Evolutionary conservation across 345 rosid genomes (phyloP).

Genomic region (Eucalyptus pauciflora): DNA sequence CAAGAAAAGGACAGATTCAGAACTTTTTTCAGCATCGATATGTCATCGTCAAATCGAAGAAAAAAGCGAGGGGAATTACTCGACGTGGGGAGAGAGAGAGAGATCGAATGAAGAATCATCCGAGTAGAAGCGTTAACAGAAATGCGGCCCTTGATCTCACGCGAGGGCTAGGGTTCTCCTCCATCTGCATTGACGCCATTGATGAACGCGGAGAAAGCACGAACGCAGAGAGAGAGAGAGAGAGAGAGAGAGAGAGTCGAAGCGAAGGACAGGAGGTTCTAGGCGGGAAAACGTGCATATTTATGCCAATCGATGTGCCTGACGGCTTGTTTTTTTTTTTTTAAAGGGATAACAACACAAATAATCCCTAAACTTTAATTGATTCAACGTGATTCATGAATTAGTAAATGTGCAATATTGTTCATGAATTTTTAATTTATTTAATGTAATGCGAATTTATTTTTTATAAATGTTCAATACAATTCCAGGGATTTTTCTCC

Average conservation of each 20-base stretch:
- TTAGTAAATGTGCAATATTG: rapidly evolving
- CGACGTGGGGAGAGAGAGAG: constrained; percentile 35
- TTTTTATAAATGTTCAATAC: too few species aligned
- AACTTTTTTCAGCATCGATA: neutral
- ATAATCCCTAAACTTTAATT: too few species aligned
- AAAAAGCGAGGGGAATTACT: constrained; percentile 12
- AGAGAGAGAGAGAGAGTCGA: neutral
- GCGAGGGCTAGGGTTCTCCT: neutral
- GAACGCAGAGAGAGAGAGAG: neutral
- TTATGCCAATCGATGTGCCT: neutral
- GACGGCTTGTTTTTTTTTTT: neutral
- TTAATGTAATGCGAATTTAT: too few species aligned
- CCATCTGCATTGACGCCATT: neutral
- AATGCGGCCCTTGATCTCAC: constrained; percentile 22
- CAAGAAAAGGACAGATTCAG: neutral
- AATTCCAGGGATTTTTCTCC: too few species aligned
- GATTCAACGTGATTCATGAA: rapidly evolving
- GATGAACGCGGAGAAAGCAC: neutral
- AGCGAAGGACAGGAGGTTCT: neutral
- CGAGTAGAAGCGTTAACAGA: constrained; percentile 32
- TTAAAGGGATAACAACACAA: neutral
- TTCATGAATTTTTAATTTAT: too few species aligned
- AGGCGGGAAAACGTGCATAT: neutral
- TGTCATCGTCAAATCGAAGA: neutral
- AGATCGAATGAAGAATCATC: neutral